phyloP scores from a whole-genome alignment of 805 yeast genomes.

The Kodamaea neixiangensis region DNA sequence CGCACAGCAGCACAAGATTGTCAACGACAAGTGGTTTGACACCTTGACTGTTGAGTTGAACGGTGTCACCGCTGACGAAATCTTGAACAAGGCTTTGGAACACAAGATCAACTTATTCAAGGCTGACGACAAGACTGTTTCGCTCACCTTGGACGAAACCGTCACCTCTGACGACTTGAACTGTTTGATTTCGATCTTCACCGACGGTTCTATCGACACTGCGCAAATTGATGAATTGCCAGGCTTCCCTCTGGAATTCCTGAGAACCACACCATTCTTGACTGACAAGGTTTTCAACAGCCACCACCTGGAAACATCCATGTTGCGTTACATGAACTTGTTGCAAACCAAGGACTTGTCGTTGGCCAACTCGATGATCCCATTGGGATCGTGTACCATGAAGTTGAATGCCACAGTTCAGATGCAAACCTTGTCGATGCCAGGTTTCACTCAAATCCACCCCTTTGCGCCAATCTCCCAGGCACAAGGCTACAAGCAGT shows the following conservation, averaged over 20 bases:
- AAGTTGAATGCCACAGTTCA: slow-evolving; percentile 93
- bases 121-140: slow-evolving; percentile 59
- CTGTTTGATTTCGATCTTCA: slow-evolving; percentile 61
- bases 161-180: slow-evolving; percentile 62
- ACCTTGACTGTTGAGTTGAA: slow-evolving; percentile 69
- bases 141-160: slow-evolving; percentile 91
- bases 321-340: slow-evolving; percentile 85
- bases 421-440: slow-evolving; percentile 94
- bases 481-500: slow-evolving; percentile 80
- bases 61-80: slow-evolving; percentile 52
- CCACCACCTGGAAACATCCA: slow-evolving; percentile 92
- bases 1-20: slow-evolving; percentile 44
- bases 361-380: slow-evolving; percentile 94
- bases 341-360: slow-evolving; percentile 88
- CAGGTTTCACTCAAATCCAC: slow-evolving; percentile 84
- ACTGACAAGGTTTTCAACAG: slow-evolving; percentile 77
- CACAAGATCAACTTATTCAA: slow-evolving; percentile 77
- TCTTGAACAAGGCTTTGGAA: slow-evolving; percentile 60
- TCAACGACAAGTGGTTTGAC: slow-evolving; percentile 76
- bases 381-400: slow-evolving; percentile 98
- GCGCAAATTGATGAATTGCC: slow-evolving; percentile 43
- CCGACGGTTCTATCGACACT: slow-evolving; percentile 31
- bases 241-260: slow-evolving; percentile 47
- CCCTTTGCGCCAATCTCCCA: slow-evolving; percentile 92
- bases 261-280: slow-evolving; percentile 62